Percentiles rank a stretch among this genome's conserved stretches.
Conservation (phyloP, 2,329 filamentous ascomycete species). For the Lasiodiplodia gonubiensis region DNA sequence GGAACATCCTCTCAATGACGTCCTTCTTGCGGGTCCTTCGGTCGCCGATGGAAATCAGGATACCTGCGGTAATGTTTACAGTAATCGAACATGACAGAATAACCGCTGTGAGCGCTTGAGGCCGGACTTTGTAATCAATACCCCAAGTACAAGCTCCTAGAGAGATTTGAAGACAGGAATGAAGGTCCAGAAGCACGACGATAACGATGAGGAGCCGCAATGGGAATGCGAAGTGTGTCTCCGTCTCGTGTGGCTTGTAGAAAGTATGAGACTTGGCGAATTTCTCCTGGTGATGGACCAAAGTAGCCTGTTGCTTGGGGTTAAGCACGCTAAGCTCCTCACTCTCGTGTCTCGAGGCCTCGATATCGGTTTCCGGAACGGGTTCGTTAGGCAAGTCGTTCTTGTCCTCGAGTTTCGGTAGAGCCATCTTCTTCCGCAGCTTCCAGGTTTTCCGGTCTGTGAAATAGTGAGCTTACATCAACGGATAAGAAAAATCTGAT, state of each 20-base stretch:
- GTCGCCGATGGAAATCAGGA: slow-evolving; percentile 75
- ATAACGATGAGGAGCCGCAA: slow-evolving; percentile 72
- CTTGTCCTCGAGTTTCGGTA: slow-evolving; percentile 66
- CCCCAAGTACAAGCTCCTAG: slow-evolving; percentile 77
- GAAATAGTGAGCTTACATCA: not conserved
- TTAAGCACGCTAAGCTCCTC: slow-evolving; percentile 57
- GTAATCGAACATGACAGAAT: slow-evolving; percentile 77
- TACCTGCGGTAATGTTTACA: slow-evolving; percentile 73
- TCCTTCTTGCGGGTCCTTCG: slow-evolving; percentile 79
- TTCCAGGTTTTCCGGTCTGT: slow-evolving; percentile 64
- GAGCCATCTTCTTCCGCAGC: slow-evolving; percentile 60
- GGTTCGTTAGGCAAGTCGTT: slow-evolving; percentile 64
- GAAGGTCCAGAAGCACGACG: slow-evolving; percentile 74
- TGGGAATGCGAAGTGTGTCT: slow-evolving; percentile 77
- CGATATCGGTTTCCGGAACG: slow-evolving; percentile 7
- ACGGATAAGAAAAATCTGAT: not conserved
- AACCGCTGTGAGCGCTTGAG: slow-evolving; percentile 74
- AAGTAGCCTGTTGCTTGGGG: slow-evolving; percentile 64
- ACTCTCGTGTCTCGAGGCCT: slow-evolving; percentile 25
- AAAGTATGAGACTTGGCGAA: slow-evolving; percentile 81
- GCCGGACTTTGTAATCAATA: slow-evolving; percentile 70
- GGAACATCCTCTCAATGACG: slow-evolving; percentile 72
- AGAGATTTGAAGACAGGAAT: slow-evolving; percentile 76
- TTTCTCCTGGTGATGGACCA: slow-evolving; percentile 76
- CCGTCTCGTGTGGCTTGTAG: slow-evolving; percentile 82